Evolutionary conservation across 441 rosid genomes (phyloP), one percentile per base, ranked within the genome.

Genomic region (Brassica hybrid): DNA sequence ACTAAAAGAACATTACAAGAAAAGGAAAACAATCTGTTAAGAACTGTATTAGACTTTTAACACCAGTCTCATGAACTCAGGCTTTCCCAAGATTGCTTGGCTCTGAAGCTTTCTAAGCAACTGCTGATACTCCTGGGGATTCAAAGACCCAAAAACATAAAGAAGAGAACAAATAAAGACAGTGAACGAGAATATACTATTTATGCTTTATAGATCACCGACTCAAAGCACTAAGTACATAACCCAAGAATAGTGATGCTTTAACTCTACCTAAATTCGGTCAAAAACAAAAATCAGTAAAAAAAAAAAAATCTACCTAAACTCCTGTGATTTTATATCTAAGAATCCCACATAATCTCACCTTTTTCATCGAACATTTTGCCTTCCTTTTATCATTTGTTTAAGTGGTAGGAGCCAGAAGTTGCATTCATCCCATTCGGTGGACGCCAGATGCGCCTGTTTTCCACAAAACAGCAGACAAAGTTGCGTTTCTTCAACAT

Each of bases 371-470:
- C 38, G 38, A 61, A 27, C 65, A 25, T 25, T 61, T 61, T 61
- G 65, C 38, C 65, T 61, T 61, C 5, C 18, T 25, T 13, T 27
- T 4, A 61, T 61, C 65, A 61, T 25, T 27, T 1, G 18, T 7
- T 61, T 61, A 7, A 61, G 65, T 61, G 65, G 16, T n/a, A 8
- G 0, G 38, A 61, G 38, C 18, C 65, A 61, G 38, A 27, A 25
- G 65, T 27, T 61, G 38, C 38, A 61, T 25, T 61, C 65, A 27
- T 61, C 65, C 65, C 65, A 61, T 27, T 27, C 18, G 18, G 65
- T 61, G 1, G 14, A 23, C 36, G 36, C n/a, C 64, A 59, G 12
- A 25, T 5, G 17, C 17, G n/a, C 0, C 64, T 59, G 64, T 59
- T 59, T 13, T 25, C 17, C 64, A 12, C 10, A 59, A 12, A 59